Evolutionary conservation across 2,329 filamentous ascomycete species (phyloP), one percentile per base, ranked within the genome.

Genomic region (Fusarium zealandicum): DNA sequence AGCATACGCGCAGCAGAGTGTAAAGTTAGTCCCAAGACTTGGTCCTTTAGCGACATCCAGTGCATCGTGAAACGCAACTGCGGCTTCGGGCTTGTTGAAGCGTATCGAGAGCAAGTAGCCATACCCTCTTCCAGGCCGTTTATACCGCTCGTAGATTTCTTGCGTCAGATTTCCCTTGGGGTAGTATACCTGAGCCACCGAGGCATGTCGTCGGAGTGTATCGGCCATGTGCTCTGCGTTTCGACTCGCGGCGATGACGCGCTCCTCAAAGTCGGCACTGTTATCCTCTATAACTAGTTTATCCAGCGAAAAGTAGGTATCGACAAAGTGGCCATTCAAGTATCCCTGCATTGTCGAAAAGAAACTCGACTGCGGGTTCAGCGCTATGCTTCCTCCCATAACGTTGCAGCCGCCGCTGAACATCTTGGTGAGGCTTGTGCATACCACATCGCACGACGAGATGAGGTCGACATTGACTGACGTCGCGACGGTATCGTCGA

Each of bases 321-420:
- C 52, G 4, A 62, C 4, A 30, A 55, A 22, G 53, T 69, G 25
- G 60, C 68, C 13, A 1, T 36, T 52, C 5, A 72, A 17, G 6
- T 38, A 39, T 9, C n/a, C 7, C 44, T 44, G 35, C 35, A 83
- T 63, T 37, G 1, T 53, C 3, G 61, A 8, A 22, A 78, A 75
- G 51, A 70, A 56, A 3, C 51, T 56, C 0, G 76, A 78, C 9
- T 68, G 59, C 0, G 79, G 79, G 50, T 79, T 80, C 25, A 83
- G 64, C 14, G 76, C 70, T 9, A 73, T 59, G 51, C 76, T 77
- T 9, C 77, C 82, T 17, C 71, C 80, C 74, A 84, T 79, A 37
- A 82, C 78, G 56, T 86, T 79, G 20, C 80, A 78, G 54, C 77
- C 78, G 4, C 83, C 83, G 46, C 74, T 82, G 59, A 86, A 85